Evolutionary conservation across 805 yeast species (phyloP).

Genomic region (Candida schatavii): DNA sequence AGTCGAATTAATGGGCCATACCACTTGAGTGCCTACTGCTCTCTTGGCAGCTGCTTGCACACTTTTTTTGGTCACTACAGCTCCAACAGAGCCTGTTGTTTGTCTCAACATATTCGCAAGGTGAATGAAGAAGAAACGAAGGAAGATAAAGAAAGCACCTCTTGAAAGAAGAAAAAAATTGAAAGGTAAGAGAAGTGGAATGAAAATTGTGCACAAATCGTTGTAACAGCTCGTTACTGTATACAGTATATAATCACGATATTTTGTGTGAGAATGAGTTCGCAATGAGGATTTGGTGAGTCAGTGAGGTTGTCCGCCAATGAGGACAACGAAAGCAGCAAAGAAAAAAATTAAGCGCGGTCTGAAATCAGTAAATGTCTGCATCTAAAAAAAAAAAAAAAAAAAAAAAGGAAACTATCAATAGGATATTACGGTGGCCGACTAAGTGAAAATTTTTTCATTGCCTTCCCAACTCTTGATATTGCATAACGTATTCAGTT

Average conservation of each 20-base stretch:
- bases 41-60: background rate
- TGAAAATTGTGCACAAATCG: no score
- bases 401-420: slow-evolving; percentile 1
- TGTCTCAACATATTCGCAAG: slow-evolving; percentile 11
- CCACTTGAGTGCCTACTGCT: background rate
- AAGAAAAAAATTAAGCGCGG: slow-evolving; percentile 35
- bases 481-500: no score
- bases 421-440: no score
- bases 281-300: slow-evolving; percentile 5
- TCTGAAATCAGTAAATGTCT: slow-evolving; percentile 26
- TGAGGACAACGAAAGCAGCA: slow-evolving; percentile 11
- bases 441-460: no score
- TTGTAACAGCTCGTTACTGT: background rate
- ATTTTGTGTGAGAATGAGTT: slow-evolving; percentile 6
- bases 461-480: no score
- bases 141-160: slow-evolving; percentile 2
- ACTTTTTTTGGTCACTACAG: background rate
- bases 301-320: slow-evolving; percentile 31
- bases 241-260: slow-evolving; percentile 3
- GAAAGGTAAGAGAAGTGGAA: background rate
- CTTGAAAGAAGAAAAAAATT: slow-evolving; percentile 3
- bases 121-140: slow-evolving; percentile 1
- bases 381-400: slow-evolving; percentile 2
- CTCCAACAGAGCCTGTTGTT: slow-evolving; percentile 7
- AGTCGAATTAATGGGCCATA: background rate